Base-by-base conservation (phyloP, 2,329 filamentous ascomycete species). In the Aulographum hederae region DNA sequence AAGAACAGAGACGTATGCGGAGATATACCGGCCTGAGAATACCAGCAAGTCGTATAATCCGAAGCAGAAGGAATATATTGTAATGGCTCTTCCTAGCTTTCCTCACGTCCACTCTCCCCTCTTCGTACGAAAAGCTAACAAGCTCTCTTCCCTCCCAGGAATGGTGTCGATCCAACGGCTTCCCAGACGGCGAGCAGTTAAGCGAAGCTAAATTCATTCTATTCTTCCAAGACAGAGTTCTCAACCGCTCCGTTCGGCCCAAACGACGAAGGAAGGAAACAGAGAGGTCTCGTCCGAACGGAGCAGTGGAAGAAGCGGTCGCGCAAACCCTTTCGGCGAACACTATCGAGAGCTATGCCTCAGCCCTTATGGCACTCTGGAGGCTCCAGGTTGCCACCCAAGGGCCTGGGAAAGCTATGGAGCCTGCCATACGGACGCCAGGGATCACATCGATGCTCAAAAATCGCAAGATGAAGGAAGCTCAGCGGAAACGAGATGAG, bases 1-100 rank as follows among this genome's bases (percentile, higher is more conserved):
- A 13, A 25, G 21, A 41, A 12, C 37, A 39, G 34, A 33, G 30
- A 18, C 20, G 34, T 41, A 32, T 30, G 34, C 36, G 43, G 37
- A 43, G 32, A 31, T 36, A 16, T 23, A 33, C 36, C 62, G 60
- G 58, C 38, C 55, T 44, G 13, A 10, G 21, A 25, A 25, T 25
- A 25, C 21, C 10, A 25, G 21, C 10, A 25, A 13, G 13, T 10
- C 13, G 13, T 25, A 25, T 25, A 13, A 25, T 10, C 21, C 21
- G 13, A 10, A 13, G 13, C 21, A 25, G 21, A 10, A 25, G 13
- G 21, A 25, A 13, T 25, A 10, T 25, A 25, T 25, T 25, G 21
- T 25, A 13, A 25, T 10, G 13, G 13, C n/a, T n/a, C n/a, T n/a
- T n/a, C n/a, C n/a, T n/a, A n/a, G n/a, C n/a, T n/a, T n/a, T n/a